These are phyloP conservation scores for Sutorius eximius DNA, from an alignment of 1,284 basidiomycete species.

Conservation along the genomic window DNA sequence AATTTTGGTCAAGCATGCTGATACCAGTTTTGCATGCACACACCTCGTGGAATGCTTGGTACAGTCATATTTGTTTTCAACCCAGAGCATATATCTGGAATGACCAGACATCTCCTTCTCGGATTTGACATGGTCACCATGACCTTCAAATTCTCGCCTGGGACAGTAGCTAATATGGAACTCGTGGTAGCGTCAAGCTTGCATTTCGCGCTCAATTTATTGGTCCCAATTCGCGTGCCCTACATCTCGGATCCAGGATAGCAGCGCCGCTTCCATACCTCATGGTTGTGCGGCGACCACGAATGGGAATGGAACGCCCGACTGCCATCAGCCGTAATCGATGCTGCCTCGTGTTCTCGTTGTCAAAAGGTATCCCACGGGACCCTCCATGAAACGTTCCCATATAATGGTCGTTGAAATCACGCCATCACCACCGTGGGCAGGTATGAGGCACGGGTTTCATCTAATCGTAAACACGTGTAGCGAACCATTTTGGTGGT, in stretches of 20 bases:
- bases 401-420: slow-evolving; percentile 9
- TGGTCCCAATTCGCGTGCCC: not conserved
- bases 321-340: slow-evolving; percentile 3
- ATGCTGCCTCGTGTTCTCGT: slow-evolving; percentile 32
- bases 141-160: not conserved
- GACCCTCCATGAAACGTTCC: slow-evolving; percentile 14
- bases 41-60: slow-evolving; percentile 12
- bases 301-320: slow-evolving; percentile 5
- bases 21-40: slow-evolving; percentile 9
- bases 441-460: slow-evolving; percentile 21
- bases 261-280: slow-evolving; percentile 4
- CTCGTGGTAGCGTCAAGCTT: slow-evolving; percentile 2
- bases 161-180: not conserved
- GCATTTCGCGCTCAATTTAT: not conserved
- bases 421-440: slow-evolving; percentile 13
- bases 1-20: slow-evolving; percentile 1
- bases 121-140: not conserved
- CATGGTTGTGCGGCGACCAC: not conserved
- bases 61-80: not conserved
- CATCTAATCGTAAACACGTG: slow-evolving; percentile 27
- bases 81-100: not conserved
- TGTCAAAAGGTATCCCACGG: slow-evolving; percentile 21
- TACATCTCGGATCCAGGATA: slow-evolving; percentile 17
- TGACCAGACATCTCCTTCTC: not conserved
- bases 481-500: slow-evolving; percentile 14